Percentiles rank a stretch among this genome's conserved stretches.
phyloP scores from a whole-genome alignment of 2,329 filamentous ascomycete genomes.

The Dactylellina sp. region DNA sequence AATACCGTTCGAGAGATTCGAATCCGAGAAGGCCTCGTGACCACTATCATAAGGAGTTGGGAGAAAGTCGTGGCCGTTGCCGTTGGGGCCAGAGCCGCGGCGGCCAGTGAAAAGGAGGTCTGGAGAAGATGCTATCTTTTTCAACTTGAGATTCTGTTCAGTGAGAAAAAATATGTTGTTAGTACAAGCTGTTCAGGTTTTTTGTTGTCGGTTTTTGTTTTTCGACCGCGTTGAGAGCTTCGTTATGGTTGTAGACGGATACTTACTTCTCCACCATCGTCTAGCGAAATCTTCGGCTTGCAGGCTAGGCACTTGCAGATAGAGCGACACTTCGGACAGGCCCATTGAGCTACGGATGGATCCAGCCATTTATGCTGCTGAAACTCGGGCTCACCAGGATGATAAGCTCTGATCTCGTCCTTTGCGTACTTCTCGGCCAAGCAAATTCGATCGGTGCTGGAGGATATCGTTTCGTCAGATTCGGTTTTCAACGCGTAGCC shows the following conservation, averaged over 20 bases:
- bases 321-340: constrained; percentile 45
- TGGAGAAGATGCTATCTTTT: constrained; percentile 52
- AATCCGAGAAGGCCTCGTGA: constrained; percentile 54
- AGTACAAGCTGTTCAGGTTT: too few relatives aligned
- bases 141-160: constrained; percentile 38
- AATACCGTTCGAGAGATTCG: constrained; percentile 51
- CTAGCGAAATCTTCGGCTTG: constrained; percentile 48
- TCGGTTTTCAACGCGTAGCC: constrained; percentile 2
- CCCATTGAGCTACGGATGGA: constrained; percentile 40
- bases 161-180: neutral
- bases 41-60: constrained; percentile 53
- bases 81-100: constrained; percentile 47
- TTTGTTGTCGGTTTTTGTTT: neutral
- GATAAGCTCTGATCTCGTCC: constrained; percentile 48
- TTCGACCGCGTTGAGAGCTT: constrained; percentile 1
- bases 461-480: constrained; percentile 11
- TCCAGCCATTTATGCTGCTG: constrained; percentile 49
- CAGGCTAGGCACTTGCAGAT: constrained; percentile 55
- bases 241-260: neutral
- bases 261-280: constrained; percentile 50
- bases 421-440: constrained; percentile 52
- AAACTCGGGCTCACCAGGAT: constrained; percentile 51
- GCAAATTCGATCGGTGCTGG: constrained; percentile 51
- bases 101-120: constrained; percentile 38
- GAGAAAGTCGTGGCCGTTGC: constrained; percentile 48